phyloP scores from a whole-genome alignment of 345 rosid species.

The Eucalyptus pauciflora region DNA sequence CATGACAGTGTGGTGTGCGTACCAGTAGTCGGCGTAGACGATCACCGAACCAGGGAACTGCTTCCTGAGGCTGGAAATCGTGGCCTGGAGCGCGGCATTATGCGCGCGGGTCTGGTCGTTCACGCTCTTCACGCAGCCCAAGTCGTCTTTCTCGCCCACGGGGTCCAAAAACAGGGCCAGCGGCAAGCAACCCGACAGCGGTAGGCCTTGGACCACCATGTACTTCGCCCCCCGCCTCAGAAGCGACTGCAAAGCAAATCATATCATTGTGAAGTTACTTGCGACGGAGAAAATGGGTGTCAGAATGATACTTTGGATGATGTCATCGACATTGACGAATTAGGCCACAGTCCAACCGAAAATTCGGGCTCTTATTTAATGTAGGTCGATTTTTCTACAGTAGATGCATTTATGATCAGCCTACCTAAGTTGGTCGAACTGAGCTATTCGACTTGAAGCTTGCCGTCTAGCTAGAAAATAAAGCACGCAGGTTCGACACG shows the following conservation, averaged over 20 bases:
- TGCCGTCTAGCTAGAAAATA: background rate
- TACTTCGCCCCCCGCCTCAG: constrained; percentile 64
- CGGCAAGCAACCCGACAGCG: constrained; percentile 70
- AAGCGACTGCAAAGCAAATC: constrained; percentile 29
- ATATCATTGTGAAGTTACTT: background rate
- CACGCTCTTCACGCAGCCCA: constrained; percentile 70
- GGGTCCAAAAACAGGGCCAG: constrained; percentile 45
- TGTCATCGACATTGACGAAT: background rate
- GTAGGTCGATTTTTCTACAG: background rate
- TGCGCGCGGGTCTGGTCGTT: constrained; percentile 49
- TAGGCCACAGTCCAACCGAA: background rate
- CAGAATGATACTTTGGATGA: background rate
- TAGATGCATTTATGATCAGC: background rate
- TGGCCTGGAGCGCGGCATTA: constrained; percentile 37
- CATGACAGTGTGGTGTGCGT: constrained; percentile 48
- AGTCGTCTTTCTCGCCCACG: constrained; percentile 44
- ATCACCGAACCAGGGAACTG: constrained; percentile 51
- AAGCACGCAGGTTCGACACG: background rate
- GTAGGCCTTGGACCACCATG: constrained; percentile 74
- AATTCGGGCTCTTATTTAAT: background rate
- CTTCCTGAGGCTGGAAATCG: constrained; percentile 32
- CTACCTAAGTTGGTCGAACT: background rate
- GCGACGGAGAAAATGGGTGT: background rate
- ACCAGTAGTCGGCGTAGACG: constrained; percentile 71
- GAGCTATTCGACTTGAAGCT: background rate